Evolutionary conservation across 176 grass and related monocot genomes (phyloP).

Genomic region (Alopecurus myosuroides): DNA sequence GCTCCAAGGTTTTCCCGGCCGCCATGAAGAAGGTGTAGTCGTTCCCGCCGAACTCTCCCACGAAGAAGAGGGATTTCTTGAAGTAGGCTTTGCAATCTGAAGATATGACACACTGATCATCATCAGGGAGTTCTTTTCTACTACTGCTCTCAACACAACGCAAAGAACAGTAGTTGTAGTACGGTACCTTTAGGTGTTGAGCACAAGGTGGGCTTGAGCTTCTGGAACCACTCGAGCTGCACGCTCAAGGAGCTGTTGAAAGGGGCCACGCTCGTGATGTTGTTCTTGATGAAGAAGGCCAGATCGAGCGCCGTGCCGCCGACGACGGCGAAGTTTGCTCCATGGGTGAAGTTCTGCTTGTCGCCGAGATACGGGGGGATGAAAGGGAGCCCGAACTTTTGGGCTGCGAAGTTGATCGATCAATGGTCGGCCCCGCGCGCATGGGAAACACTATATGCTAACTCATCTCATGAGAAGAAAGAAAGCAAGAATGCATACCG

Average conservation of each 20-base stretch:
- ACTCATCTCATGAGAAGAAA: neutral
- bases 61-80: slow-evolving; percentile 18
- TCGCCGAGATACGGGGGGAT: slow-evolving; percentile 13
- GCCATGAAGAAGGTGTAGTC: slow-evolving; percentile 18
- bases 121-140: neutral
- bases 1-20: neutral
- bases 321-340: slow-evolving; percentile 34
- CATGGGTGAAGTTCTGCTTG: neutral
- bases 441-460: neutral
- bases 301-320: slow-evolving; percentile 30
- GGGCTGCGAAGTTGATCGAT: slow-evolving; percentile 5
- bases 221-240: slow-evolving; percentile 39
- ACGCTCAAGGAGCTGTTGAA: slow-evolving; percentile 37
- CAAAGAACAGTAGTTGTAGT: neutral
- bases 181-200: slow-evolving; percentile 2
- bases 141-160: neutral
- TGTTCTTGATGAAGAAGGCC: neutral
- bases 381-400: slow-evolving; percentile 8
- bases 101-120: neutral
- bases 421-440: neutral
- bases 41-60: slow-evolving; percentile 23
- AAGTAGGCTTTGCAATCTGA: slow-evolving; percentile 21
- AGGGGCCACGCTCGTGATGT: neutral
- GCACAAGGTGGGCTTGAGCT: slow-evolving; percentile 38
- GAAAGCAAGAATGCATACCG: neutral